Base-by-base conservation (phyloP, 257 asterid species). In the Knoxia roxburghii region DNA sequence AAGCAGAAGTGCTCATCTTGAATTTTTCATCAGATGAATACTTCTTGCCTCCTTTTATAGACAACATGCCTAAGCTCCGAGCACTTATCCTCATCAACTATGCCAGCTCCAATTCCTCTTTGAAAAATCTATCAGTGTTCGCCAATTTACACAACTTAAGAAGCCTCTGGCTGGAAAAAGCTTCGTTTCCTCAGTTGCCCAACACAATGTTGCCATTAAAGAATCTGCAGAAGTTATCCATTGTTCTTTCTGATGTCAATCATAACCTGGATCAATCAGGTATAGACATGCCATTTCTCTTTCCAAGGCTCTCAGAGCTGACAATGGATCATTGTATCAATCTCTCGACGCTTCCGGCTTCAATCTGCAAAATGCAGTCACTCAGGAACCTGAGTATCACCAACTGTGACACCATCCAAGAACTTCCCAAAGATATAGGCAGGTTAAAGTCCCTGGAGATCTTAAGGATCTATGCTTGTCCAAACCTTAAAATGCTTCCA, bases 291-390 rank as follows among this genome's bases (percentile, higher is more conserved):
- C 86, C 91, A 46, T 59, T 61, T 58, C 84, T 87, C 33, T 92
- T 92, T 83, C 98, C 98, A 20, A 81, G 81, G 21, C 96, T 92
- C 8, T 77, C 84, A 0, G 98, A 92, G 76, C 86, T 92, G 72
- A 78, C 90, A 10, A 71, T 92, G 87, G 97, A 92, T 73, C 96
- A 92, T 69, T 92, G 98, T 81, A 89, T 92, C 73, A 89, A 92
- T 75, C 59, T 92, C 50, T 72, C 77, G 29, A 83, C 79, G 37
- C 64, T 92, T 23, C 97, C 98, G 6, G 55, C 83, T 0, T 80
- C 85, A 51, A 72, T 92, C 53, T 84, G 87, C 77, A 78, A 65
- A 56, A 89, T 92, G 97, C 81, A 41, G 6, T 68, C 83, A 0
- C 92, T 89, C 29, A 78, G 66, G 52, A 89, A 87, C 85, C 72